A percentile compares a stretch with the other conserved stretches of the same genome.
Conservation (phyloP, 352 stramenopile genomes). For the Phytophthora fragariae region DNA sequence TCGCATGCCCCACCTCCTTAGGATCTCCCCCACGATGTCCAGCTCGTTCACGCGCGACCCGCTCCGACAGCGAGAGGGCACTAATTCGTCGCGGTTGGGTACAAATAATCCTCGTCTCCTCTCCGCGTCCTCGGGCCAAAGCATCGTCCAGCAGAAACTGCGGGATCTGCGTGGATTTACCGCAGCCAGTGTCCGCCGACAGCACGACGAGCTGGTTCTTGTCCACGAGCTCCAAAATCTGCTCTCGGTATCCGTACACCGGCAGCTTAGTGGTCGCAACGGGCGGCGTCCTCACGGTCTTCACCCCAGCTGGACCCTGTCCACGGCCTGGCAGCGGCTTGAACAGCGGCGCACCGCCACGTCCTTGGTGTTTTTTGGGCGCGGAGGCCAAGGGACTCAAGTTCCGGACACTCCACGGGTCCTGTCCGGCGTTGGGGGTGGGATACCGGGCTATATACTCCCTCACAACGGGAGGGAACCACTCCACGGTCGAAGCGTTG, state of each 20-base stretch:
- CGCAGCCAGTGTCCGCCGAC: constrained; percentile 95
- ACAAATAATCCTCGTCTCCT: constrained; percentile 85
- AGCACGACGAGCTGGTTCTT: constrained; percentile 93
- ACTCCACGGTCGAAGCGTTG: constrained; percentile 38
- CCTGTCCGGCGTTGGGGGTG: constrained; percentile 11
- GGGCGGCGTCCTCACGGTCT: constrained; percentile 25
- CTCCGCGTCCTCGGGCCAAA: constrained; percentile 67
- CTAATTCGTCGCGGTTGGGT: constrained; percentile 95
- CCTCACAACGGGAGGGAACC: constrained; percentile 52
- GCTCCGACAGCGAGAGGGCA: constrained; percentile 90
- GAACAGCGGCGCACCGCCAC: constrained; percentile 41
- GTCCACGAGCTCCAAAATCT: constrained; percentile 71
- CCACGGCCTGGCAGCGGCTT: constrained; percentile 43
- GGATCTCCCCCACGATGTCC: constrained; percentile 35
- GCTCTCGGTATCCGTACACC: constrained; percentile 63
- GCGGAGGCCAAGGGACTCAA: constrained; percentile 22
- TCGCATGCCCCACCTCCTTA: constrained; percentile 91
- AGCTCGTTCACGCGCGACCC: constrained; percentile 84
- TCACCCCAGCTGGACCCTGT: neutral
- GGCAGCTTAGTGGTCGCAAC: constrained; percentile 52
- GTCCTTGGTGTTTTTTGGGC: constrained; percentile 26
- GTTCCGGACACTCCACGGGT: constrained; percentile 45
- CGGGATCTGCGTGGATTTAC: constrained; percentile 94
- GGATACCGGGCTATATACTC: constrained; percentile 62
- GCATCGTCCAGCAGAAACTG: constrained; percentile 93